Evolutionary conservation across 2,329 filamentous ascomycete species (phyloP).

Genomic region (Fusarium sp.): DNA sequence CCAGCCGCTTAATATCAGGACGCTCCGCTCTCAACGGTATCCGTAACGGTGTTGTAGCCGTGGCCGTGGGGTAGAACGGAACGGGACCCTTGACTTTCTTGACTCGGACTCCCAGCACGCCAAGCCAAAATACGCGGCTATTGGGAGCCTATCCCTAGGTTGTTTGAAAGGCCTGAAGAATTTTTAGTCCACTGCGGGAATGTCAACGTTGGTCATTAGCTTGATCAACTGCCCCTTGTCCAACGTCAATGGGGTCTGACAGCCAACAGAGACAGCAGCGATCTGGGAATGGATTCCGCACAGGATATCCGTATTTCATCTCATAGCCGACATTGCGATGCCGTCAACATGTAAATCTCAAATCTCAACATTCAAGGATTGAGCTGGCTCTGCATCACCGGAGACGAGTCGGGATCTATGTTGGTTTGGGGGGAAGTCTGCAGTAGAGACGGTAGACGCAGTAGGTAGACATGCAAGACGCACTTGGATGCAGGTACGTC

Average conservation of each 20-base stretch:
- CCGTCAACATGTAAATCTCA: background rate
- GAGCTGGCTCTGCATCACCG: background rate
- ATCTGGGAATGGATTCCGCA: background rate
- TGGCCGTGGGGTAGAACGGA: background rate
- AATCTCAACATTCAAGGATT: background rate
- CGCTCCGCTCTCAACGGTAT: background rate
- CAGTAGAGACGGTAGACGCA: background rate
- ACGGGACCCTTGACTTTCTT: background rate
- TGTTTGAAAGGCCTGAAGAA: background rate
- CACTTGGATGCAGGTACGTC: conserved; percentile 3
- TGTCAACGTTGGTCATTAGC: background rate
- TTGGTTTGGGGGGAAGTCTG: background rate
- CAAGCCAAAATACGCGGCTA: background rate
- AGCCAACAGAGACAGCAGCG: background rate
- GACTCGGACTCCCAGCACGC: background rate
- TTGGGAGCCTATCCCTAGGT: background rate
- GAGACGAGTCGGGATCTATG: background rate
- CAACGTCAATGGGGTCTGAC: background rate
- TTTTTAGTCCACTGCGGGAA: background rate
- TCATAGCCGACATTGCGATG: conserved; percentile 9
- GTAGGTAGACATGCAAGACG: background rate
- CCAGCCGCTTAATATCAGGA: background rate
- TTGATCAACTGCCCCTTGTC: background rate
- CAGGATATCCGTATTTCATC: background rate
- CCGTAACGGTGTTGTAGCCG: background rate